Evolutionary conservation across 2,329 filamentous ascomycete genomes (phyloP).

Genomic region (Colletotrichum euphorbiae): DNA sequence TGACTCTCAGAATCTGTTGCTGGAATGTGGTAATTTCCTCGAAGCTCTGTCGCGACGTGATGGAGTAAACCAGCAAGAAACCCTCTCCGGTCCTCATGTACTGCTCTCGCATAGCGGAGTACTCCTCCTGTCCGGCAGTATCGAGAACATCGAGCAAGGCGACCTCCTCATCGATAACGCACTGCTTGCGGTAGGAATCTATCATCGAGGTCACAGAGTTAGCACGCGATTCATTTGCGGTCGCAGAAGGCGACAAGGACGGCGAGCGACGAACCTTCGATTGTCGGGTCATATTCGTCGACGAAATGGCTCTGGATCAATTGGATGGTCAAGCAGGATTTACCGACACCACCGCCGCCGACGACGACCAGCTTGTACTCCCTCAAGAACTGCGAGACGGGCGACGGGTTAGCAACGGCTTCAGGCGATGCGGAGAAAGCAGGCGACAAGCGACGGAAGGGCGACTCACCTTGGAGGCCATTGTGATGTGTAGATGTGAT

Average conservation of each 20-base stretch:
- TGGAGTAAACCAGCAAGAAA: conserved; percentile 97
- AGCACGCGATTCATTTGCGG: conserved; percentile 38
- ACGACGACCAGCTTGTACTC: conserved; percentile 98
- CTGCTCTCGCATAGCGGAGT: conserved; percentile 99
- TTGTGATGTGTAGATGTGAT: conserved; percentile 44
- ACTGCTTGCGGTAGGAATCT: conserved; percentile 99
- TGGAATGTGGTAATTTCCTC: conserved; percentile 99
- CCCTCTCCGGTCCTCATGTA: conserved; percentile 99
- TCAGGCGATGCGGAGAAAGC: neutral
- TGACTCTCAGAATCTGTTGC: conserved; percentile 97
- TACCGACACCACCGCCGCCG: conserved; percentile 97
- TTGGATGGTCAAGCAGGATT: conserved; percentile 99
- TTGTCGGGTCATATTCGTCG: conserved; percentile 99
- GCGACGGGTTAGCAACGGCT: conserved; percentile 41
- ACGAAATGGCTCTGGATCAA: conserved; percentile 97
- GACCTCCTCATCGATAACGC: conserved; percentile 97
- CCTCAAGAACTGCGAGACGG: conserved; percentile 75
- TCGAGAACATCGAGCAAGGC: conserved; percentile 97
- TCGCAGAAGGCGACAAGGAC: conserved; percentile 12
- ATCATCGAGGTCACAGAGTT: conserved; percentile 41
- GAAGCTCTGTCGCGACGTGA: conserved; percentile 96
- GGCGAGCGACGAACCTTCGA: conserved; percentile 79
- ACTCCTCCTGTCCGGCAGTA: conserved; percentile 98
- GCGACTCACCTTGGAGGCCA: conserved; percentile 54
- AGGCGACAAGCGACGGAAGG: conserved; percentile 3